phyloP scores from a whole-genome alignment of 2,329 filamentous ascomycete species.

The Phaeophleospora eucalypticola region DNA sequence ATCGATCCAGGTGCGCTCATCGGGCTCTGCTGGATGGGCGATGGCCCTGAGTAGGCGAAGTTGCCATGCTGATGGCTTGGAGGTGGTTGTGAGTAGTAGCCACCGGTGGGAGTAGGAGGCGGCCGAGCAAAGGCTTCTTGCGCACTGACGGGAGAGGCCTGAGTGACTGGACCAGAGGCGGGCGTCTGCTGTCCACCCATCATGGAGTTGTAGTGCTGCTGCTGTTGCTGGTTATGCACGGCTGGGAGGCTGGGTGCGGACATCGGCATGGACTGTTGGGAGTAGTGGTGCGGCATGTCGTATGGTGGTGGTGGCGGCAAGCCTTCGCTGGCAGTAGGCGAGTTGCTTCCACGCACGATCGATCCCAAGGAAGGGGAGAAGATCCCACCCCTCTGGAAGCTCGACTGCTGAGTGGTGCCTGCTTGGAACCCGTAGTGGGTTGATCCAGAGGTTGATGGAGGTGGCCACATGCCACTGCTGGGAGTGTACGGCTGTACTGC shows the following conservation, averaged over 20 bases:
- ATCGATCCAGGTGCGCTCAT: slow-evolving; percentile 44
- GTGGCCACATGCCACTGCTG: slow-evolving; percentile 58
- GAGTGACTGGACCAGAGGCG: slow-evolving; percentile 27
- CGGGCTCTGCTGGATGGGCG: slow-evolving; percentile 48
- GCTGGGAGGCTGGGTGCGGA: slow-evolving; percentile 50
- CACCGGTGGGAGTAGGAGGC: slow-evolving; percentile 58
- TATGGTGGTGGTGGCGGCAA: slow-evolving; percentile 64
- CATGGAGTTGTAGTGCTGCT: slow-evolving; percentile 41
- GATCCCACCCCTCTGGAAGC: slow-evolving; percentile 47
- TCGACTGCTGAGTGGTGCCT: slow-evolving; percentile 44
- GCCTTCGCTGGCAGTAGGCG: slow-evolving; percentile 58
- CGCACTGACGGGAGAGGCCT: slow-evolving; percentile 52
- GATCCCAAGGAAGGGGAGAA: slow-evolving; percentile 57
- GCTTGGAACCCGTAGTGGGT: slow-evolving; percentile 52
- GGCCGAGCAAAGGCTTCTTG: slow-evolving; percentile 57
- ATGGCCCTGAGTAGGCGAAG: slow-evolving; percentile 49
- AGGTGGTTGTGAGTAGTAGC: slow-evolving; percentile 56
- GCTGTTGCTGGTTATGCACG: slow-evolving; percentile 42
- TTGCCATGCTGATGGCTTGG: slow-evolving; percentile 47
- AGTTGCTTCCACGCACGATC: slow-evolving; percentile 51
- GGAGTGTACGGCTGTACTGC: slow-evolving; percentile 56
- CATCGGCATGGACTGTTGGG: slow-evolving; percentile 50
- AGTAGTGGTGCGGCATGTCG: slow-evolving; percentile 58
- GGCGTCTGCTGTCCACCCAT: slow-evolving; percentile 42
- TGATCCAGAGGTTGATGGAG: slow-evolving; percentile 51